Evolutionary conservation across 176 grass and related monocot genomes (phyloP).

Genomic region (Carex cristatella): DNA sequence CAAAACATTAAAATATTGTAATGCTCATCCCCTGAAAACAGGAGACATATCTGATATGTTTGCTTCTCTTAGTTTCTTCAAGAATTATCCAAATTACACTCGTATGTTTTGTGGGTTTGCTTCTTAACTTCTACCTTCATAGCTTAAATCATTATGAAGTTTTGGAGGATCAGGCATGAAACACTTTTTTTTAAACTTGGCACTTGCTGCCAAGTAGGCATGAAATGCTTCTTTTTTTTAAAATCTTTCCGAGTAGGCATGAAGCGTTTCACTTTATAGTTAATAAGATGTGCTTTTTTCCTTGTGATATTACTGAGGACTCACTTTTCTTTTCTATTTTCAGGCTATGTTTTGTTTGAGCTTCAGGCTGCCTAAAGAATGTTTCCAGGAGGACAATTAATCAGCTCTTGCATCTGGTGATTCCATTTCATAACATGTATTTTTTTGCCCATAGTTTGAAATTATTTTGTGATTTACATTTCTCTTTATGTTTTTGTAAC

Average conservation of each 20-base stretch:
- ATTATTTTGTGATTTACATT: background rate
- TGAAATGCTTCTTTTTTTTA: no score
- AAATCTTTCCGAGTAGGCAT: background rate
- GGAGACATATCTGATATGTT: background rate
- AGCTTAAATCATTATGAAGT: background rate
- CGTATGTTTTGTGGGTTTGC: background rate
- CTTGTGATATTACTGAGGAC: background rate
- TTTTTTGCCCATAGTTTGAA: background rate
- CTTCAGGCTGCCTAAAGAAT: constrained; percentile 62
- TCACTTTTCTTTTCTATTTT: constrained; percentile 23
- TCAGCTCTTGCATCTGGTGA: background rate
- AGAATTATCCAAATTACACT: background rate
- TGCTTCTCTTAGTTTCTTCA: background rate
- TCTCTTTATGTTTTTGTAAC: background rate
- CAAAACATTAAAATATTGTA: background rate
- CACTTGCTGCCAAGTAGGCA: no score
- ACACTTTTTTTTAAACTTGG: background rate
- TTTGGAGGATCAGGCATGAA: background rate
- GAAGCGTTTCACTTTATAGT: background rate
- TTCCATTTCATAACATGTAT: constrained; percentile 12
- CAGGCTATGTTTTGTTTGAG: constrained; percentile 96
- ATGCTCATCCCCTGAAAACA: background rate
- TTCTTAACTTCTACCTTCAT: background rate
- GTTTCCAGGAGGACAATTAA: constrained; percentile 1
- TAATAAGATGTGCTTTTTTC: background rate